Conservation (phyloP, 2,329 filamentous ascomycete species). For the Fusarium staphyleae region DNA sequence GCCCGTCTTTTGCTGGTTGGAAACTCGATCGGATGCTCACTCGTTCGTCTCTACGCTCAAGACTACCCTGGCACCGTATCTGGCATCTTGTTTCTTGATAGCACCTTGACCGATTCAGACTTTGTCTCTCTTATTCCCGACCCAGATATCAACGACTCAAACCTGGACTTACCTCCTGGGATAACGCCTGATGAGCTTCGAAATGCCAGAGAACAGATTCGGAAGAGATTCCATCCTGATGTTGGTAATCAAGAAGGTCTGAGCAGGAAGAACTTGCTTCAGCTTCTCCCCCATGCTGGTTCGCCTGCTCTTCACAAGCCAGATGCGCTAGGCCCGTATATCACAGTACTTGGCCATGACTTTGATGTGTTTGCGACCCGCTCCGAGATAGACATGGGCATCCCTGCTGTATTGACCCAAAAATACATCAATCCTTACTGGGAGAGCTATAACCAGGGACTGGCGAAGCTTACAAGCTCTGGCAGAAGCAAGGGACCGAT, state of each 20-base stretch:
- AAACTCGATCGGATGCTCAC: conserved; percentile 38
- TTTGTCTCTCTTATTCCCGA: conserved; percentile 63
- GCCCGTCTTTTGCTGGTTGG: conserved; percentile 19
- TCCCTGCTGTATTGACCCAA: conserved; percentile 48
- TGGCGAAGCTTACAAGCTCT: conserved; percentile 52
- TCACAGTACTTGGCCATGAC: conserved; percentile 37
- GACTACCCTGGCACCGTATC: conserved; percentile 53
- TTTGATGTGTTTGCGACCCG: conserved; percentile 28
- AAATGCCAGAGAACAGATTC: conserved; percentile 7
- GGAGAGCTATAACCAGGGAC: conserved; percentile 60
- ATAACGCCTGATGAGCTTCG: conserved; percentile 22
- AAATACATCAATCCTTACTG: conserved; percentile 62
- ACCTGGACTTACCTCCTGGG: conserved; percentile 38
- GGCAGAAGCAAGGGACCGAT: conserved; percentile 46
- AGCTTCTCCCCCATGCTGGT: conserved; percentile 27
- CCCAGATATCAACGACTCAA: conserved; percentile 56
- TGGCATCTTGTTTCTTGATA: conserved; percentile 61
- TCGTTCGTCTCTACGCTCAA: conserved; percentile 60
- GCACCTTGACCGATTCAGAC: conserved; percentile 64
- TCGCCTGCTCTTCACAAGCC: conserved; percentile 16
- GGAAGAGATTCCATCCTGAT: conserved; percentile 32
- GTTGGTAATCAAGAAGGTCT: conserved; percentile 32
- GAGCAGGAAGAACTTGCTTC: conserved; percentile 27
- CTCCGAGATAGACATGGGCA: conserved; percentile 1
- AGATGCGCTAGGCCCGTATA: conserved; percentile 1